These are phyloP conservation scores for Rhodotorula sp. DNA, from an alignment of 1,284 basidiomycete species.

Conservation along the genomic window DNA sequence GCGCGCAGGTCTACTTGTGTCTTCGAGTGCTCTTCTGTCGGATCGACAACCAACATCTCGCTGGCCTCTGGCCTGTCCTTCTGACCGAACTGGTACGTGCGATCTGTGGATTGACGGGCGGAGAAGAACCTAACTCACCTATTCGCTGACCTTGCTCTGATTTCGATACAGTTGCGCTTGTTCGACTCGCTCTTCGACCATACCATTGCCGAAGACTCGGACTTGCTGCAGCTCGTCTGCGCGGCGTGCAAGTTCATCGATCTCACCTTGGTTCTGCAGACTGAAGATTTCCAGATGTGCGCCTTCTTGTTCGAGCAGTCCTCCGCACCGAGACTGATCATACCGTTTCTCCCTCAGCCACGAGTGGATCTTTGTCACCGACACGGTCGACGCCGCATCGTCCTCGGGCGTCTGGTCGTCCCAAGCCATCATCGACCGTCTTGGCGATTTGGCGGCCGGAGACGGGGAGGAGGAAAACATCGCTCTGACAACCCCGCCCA, in stretches of 20 bases:
- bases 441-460: constrained; percentile 64
- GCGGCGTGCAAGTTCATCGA: constrained; percentile 93
- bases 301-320: constrained; percentile 39
- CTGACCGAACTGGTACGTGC: constrained; percentile 77
- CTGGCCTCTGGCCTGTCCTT: constrained; percentile 95
- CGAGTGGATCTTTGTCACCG: constrained; percentile 98
- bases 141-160: not conserved
- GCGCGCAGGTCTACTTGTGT: constrained; percentile 70
- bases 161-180: constrained; percentile 55
- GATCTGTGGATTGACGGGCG: not conserved
- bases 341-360: constrained; percentile 58
- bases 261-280: constrained; percentile 83
- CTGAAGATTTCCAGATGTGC: constrained; percentile 96
- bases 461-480: not conserved
- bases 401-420: constrained; percentile 77
- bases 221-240: constrained; percentile 75
- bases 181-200: constrained; percentile 55
- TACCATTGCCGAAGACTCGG: constrained; percentile 47
- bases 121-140: no score
- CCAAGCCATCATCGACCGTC: constrained; percentile 83
- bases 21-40: constrained; percentile 87
- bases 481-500: constrained; percentile 53
- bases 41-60: constrained; percentile 84
- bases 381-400: constrained; percentile 93
- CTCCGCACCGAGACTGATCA: not conserved